Conservation (phyloP, 768 basidiomycete genomes). For the Trametes villosa region DNA sequence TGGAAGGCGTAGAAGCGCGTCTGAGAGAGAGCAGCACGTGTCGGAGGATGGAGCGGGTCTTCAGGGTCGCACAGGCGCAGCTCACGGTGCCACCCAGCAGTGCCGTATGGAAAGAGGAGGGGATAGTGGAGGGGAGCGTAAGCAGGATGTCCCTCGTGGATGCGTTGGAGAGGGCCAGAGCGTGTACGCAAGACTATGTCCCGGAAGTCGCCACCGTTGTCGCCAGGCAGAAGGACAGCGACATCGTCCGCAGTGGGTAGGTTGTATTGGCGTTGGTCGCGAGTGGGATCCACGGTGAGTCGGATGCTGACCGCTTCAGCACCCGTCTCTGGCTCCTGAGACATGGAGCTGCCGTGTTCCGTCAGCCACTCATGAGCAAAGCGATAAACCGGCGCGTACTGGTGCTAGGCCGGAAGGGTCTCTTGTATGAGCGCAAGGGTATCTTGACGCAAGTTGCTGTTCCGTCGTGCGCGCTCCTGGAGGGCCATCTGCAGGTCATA, state of each 20-base stretch:
- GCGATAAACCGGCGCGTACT: too few species aligned
- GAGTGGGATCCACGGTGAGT: neutral
- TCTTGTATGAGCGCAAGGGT: too few species aligned
- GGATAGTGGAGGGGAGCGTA: conserved; percentile 49
- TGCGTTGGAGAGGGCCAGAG: conserved; percentile 26
- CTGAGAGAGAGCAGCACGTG: conserved; percentile 34
- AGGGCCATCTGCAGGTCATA: conserved; percentile 37
- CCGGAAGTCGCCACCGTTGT: conserved; percentile 1
- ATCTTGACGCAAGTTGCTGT: too few species aligned
- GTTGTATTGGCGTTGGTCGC: conserved; percentile 47
- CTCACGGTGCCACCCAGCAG: conserved; percentile 42
- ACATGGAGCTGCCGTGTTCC: too few species aligned
- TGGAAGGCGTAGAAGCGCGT: conserved; percentile 37
- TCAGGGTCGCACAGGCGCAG: conserved; percentile 17
- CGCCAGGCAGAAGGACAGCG: conserved; percentile 32
- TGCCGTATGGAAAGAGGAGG: conserved; percentile 46
- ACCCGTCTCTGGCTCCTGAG: too few species aligned
- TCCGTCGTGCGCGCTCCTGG: conserved; percentile 8
- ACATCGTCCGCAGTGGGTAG: conserved; percentile 48
- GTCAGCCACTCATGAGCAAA: too few species aligned
- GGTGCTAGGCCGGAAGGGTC: too few species aligned
- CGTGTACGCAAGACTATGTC: conserved; percentile 18
- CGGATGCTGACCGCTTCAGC: neutral
- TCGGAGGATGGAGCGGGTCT: neutral
- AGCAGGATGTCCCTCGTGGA: conserved; percentile 40